phyloP scores from a whole-genome alignment of 2,329 filamentous ascomycete species.

The Lachnum nothofagi region DNA sequence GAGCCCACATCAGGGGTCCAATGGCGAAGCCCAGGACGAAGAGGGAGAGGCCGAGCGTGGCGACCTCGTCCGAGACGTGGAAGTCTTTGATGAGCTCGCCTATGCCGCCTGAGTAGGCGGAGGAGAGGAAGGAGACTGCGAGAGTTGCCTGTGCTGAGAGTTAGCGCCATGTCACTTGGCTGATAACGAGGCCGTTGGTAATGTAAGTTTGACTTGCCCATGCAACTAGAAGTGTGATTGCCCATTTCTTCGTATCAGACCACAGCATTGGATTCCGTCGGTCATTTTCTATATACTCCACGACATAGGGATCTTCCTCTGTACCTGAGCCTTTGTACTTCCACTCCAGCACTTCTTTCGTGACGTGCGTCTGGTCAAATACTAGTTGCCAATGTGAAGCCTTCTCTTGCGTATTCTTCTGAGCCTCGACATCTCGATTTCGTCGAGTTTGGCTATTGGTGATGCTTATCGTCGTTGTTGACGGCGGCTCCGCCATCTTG shows the following conservation, averaged over 20 bases:
- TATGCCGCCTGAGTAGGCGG: slow-evolving; percentile 39
- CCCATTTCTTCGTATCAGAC: slow-evolving; percentile 35
- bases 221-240: slow-evolving; percentile 36
- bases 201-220: slow-evolving; percentile 46
- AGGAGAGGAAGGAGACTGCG: slow-evolving; percentile 38
- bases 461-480: slow-evolving; percentile 15
- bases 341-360: slow-evolving; percentile 40
- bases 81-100: slow-evolving; percentile 34
- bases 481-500: slow-evolving; percentile 8
- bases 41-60: slow-evolving; percentile 40
- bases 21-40: slow-evolving; percentile 42
- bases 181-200: slow-evolving; percentile 33
- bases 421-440: slow-evolving; percentile 21
- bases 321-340: slow-evolving; percentile 38
- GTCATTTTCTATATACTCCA: slow-evolving; percentile 40
- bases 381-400: slow-evolving; percentile 38
- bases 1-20: slow-evolving; percentile 39
- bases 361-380: slow-evolving; percentile 41
- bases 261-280: slow-evolving; percentile 39
- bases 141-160: slow-evolving; percentile 40
- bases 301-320: slow-evolving; percentile 38
- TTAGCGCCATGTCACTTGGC: neutral
- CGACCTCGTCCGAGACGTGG: slow-evolving; percentile 34
- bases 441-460: slow-evolving; percentile 6
- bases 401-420: slow-evolving; percentile 13